phyloP scores from a whole-genome alignment of 2,329 filamentous ascomycete species.

The Alternaria hordeiaustralica region DNA sequence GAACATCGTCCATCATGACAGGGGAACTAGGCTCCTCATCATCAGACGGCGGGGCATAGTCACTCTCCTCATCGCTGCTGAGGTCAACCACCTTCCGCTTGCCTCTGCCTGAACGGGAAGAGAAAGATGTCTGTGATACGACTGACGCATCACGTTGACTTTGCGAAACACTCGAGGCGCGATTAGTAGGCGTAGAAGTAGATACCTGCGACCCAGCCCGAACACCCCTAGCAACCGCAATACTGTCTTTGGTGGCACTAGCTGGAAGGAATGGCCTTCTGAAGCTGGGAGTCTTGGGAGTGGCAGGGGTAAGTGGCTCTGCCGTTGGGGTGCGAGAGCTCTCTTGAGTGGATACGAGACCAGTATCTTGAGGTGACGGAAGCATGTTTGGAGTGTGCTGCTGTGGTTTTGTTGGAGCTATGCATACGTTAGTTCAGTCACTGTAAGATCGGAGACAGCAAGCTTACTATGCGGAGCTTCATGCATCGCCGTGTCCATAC shows the following conservation, averaged over 20 bases:
- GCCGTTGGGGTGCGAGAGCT: slow-evolving; percentile 1
- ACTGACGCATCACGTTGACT: not conserved
- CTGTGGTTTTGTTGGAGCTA: not conserved
- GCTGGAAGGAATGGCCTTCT: slow-evolving; percentile 16
- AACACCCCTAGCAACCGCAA: not conserved
- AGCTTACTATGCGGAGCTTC: not conserved
- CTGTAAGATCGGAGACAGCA: not conserved
- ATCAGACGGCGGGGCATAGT: slow-evolving; percentile 9
- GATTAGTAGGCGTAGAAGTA: not conserved
- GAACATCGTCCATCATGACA: not conserved
- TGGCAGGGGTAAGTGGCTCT: not conserved
- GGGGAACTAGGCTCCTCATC: slow-evolving; percentile 4
- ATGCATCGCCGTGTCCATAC: not conserved
- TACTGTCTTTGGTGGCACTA: not conserved
- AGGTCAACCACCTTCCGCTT: slow-evolving; percentile 11
- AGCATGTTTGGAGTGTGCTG: not conserved
- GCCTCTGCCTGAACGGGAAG: not conserved
- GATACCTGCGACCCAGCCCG: slow-evolving; percentile 10
- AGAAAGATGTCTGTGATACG: slow-evolving; percentile 1
- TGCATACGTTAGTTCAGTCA: not conserved
- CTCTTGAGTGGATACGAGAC: not conserved
- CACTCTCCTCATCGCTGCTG: slow-evolving; percentile 14
- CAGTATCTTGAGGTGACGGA: not conserved
- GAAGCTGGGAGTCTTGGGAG: not conserved
- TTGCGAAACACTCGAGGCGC: not conserved